phyloP scores from a whole-genome alignment of 2,329 filamentous ascomycete genomes.

The Rhynchosporium secalis region DNA sequence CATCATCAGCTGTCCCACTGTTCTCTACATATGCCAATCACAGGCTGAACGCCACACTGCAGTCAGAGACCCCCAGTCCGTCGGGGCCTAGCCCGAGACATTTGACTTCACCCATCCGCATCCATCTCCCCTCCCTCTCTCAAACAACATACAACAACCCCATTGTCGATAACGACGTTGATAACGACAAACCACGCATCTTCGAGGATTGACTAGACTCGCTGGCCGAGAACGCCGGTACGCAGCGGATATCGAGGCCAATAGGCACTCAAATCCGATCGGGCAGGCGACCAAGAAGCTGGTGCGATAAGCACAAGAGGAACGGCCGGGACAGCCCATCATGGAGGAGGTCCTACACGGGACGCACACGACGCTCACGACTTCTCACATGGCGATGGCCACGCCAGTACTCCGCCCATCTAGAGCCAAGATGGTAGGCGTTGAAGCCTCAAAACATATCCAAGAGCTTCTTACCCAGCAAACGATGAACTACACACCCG shows the following conservation, averaged over 20 bases:
- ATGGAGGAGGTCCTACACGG: constrained; percentile 32
- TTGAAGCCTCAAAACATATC: constrained; percentile 19
- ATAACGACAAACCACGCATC: background rate
- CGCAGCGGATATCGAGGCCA: constrained; percentile 5
- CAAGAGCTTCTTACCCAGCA: constrained; percentile 17
- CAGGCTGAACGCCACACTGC: constrained; percentile 8
- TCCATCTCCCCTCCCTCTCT: background rate
- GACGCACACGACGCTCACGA: constrained; percentile 29
- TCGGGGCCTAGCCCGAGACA: background rate
- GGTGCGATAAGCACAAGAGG: constrained; percentile 22
- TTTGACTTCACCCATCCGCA: background rate
- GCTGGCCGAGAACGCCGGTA: constrained; percentile 32
- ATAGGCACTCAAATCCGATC: constrained; percentile 4
- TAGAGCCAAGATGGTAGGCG: background rate
- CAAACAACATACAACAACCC: constrained; percentile 11
- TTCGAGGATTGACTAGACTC: constrained; percentile 23
- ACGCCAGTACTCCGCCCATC: constrained; percentile 18
- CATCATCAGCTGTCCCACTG: constrained; percentile 4
- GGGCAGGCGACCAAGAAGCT: constrained; percentile 2
- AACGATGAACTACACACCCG: constrained; percentile 14
- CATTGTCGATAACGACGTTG: constrained; percentile 7
- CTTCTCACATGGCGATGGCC: constrained; percentile 23
- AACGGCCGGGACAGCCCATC: background rate
- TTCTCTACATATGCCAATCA: background rate
- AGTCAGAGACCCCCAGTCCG: constrained; percentile 10